Evolutionary conservation across 2,329 filamentous ascomycete genomes (phyloP).

Genomic region (Paraconiothyrium sp.): DNA sequence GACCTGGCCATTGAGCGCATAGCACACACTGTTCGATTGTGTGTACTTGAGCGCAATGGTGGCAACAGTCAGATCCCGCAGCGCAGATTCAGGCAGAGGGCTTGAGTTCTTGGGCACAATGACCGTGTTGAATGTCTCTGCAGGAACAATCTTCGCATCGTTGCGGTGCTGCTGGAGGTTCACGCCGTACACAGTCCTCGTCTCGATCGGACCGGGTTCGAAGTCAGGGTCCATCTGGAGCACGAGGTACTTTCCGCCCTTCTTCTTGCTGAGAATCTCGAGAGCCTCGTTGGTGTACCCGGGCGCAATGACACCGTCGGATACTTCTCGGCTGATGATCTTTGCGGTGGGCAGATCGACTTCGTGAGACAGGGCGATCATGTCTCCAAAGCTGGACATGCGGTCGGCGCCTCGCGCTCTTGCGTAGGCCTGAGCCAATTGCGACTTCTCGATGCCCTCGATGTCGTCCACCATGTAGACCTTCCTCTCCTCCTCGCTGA

Average conservation of each 20-base stretch:
- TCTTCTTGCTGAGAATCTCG: constrained; percentile 95
- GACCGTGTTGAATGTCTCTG: constrained; percentile 81
- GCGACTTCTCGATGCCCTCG: constrained; percentile 83
- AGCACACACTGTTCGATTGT: constrained; percentile 97
- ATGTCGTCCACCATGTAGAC: constrained; percentile 99
- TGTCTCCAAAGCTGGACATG: constrained; percentile 98
- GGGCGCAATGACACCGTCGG: constrained; percentile 93
- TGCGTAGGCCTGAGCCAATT: constrained; percentile 92
- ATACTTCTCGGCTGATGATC: constrained; percentile 98
- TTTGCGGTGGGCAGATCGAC: constrained; percentile 94
- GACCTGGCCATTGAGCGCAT: constrained; percentile 91
- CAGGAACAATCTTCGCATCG: constrained; percentile 84
- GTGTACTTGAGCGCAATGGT: constrained; percentile 99
- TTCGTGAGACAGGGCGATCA: constrained; percentile 90
- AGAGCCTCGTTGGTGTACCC: constrained; percentile 86
- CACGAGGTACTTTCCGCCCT: constrained; percentile 95
- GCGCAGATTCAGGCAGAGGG: constrained; percentile 78
- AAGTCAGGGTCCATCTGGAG: constrained; percentile 93
- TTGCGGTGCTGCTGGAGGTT: constrained; percentile 91
- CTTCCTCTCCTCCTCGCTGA: constrained; percentile 88
- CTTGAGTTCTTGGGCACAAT: constrained; percentile 83
- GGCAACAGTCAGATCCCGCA: constrained; percentile 90
- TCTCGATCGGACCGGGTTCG: constrained; percentile 77
- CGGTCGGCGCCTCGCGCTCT: constrained; percentile 94
- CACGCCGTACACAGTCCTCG: constrained; percentile 88